A percentile compares a stretch with the other conserved stretches of the same genome.
Conservation (phyloP, 352 stramenopile genomes). For the Globisporangium heterothallicum region DNA sequence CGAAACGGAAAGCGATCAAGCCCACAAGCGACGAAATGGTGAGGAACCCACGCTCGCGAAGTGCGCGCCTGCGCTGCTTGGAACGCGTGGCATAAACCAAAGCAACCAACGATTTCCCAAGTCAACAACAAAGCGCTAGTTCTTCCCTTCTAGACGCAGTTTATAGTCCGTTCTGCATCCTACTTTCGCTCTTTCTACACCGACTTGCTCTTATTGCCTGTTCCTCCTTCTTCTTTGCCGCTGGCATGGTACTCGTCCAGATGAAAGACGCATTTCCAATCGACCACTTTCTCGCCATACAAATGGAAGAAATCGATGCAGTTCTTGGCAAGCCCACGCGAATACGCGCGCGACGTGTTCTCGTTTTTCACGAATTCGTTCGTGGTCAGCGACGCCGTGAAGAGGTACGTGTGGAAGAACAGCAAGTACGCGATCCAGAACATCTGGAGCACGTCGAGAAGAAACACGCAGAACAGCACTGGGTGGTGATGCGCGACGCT, state of each 20-base stretch:
- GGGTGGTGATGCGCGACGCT: constrained; percentile 61
- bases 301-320: constrained; percentile 57
- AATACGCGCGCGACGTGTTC: constrained; percentile 49
- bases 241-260: constrained; percentile 40
- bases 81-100: constrained; percentile 38
- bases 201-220: constrained; percentile 20
- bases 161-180: constrained; percentile 1
- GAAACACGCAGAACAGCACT: constrained; percentile 41
- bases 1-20: constrained; percentile 63
- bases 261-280: constrained; percentile 54
- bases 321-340: constrained; percentile 49
- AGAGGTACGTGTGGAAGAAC: constrained; percentile 59
- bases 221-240: no score
- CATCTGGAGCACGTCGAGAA: constrained; percentile 52
- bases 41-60: constrained; percentile 59
- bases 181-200: constrained; percentile 12
- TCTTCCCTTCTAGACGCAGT: background rate
- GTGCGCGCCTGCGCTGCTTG: constrained; percentile 69
- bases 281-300: constrained; percentile 23
- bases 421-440: constrained; percentile 74
- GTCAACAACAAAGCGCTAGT: no score
- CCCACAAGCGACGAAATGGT: constrained; percentile 57
- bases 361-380: constrained; percentile 78
- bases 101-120: no score
- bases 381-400: constrained; percentile 56